These are phyloP conservation scores for Akanthomyces dipterigenus DNA, from an alignment of 2,329 filamentous ascomycete genomes.

Conservation along the genomic window DNA sequence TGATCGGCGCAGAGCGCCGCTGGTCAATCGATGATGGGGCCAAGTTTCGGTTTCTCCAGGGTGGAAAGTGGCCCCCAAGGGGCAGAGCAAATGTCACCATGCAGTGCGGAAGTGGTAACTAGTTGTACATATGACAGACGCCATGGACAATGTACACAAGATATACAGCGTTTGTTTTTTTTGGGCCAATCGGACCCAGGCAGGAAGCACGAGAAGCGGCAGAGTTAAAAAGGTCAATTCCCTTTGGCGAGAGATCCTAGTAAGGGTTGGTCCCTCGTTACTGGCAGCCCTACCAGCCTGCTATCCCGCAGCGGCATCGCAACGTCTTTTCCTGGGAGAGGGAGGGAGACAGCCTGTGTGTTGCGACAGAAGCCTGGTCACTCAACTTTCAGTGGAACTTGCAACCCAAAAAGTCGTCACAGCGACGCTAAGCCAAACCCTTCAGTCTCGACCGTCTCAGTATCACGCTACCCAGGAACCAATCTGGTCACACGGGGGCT, in stretches of 20 bases:
- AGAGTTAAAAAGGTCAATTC: too few relatives aligned
- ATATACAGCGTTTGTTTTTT: too few relatives aligned
- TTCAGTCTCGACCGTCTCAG: background rate
- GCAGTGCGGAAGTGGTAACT: too few relatives aligned
- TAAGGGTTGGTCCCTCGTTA: too few relatives aligned
- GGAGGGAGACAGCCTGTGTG: background rate
- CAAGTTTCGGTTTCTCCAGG: background rate
- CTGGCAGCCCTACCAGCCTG: background rate
- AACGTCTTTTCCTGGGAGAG: background rate
- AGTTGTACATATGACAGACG: background rate
- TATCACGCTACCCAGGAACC: background rate
- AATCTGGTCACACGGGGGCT: background rate
- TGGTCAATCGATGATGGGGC: conserved; percentile 8
- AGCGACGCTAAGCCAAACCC: background rate
- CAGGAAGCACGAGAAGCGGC: too few relatives aligned
- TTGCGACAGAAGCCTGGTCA: background rate
- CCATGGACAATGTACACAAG: too few relatives aligned
- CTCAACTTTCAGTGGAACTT: background rate
- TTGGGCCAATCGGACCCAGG: too few relatives aligned
- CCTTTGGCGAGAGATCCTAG: too few relatives aligned
- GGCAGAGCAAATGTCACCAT: background rate
- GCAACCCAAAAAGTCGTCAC: background rate
- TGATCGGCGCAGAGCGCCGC: background rate
- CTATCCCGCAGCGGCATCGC: too few relatives aligned
- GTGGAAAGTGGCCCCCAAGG: background rate